Percentiles rank a stretch among this genome's conserved stretches.
These are phyloP conservation scores for Trichoderma parareesei DNA, from an alignment of 495 filamentous ascomycete species.

Conservation along the genomic window DNA sequence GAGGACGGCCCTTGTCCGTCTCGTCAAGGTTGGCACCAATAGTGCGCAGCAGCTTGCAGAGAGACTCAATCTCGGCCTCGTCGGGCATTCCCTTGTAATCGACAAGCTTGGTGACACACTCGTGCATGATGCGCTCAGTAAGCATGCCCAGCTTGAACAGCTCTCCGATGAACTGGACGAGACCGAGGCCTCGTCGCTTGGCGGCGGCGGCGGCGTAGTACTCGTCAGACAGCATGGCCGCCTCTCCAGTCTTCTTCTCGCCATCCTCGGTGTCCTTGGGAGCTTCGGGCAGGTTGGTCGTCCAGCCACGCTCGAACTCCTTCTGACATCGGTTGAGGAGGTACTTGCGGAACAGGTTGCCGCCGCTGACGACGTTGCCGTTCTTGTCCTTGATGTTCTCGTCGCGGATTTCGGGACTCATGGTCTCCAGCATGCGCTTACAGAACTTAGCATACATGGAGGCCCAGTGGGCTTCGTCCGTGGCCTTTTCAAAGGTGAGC, in stretches of 20 bases:
- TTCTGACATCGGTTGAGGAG: constrained; percentile 97
- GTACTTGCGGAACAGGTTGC: constrained; percentile 95
- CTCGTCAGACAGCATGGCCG: constrained; percentile 83
- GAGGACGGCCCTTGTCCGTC: constrained; percentile 66
- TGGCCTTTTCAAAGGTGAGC: constrained; percentile 97
- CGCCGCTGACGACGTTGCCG: constrained; percentile 80
- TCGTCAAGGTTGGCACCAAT: constrained; percentile 79
- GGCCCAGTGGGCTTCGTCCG: constrained; percentile 97
- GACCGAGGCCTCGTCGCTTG: constrained; percentile 92
- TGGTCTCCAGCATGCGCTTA: constrained; percentile 89
- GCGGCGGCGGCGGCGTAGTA: constrained; percentile 95
- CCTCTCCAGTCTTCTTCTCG: constrained; percentile 53
- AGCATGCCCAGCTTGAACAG: constrained; percentile 98
- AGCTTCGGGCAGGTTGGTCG: constrained; percentile 66
- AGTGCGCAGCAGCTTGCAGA: constrained; percentile 84
- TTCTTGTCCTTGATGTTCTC: constrained; percentile 83
- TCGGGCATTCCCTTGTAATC: constrained; percentile 92
- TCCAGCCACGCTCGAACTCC: constrained; percentile 98
- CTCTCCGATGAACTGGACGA: constrained; percentile 99
- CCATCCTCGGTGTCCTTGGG: constrained; percentile 80
- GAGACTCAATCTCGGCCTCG: constrained; percentile 90
- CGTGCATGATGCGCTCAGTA: constrained; percentile 98
- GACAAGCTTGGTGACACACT: constrained; percentile 93
- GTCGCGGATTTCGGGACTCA: constrained; percentile 93
- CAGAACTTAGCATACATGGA: constrained; percentile 99